phyloP scores from a whole-genome alignment of 176 grass and related monocot genomes.

The Alopecurus myosuroides region DNA sequence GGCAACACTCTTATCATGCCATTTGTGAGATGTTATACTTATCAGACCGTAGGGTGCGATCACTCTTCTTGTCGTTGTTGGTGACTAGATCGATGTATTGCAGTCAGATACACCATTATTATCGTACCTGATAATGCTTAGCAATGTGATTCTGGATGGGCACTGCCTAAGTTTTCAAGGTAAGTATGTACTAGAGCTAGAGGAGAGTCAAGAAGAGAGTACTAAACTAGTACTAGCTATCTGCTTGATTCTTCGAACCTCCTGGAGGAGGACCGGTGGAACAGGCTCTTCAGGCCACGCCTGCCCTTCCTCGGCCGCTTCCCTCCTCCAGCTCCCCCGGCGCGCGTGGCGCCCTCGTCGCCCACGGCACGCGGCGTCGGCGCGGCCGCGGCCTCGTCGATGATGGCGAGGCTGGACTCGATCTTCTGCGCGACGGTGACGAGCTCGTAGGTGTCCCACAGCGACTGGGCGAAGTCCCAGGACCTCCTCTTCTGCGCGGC shows the following conservation, averaged over 20 bases:
- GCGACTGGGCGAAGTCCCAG: constrained; percentile 68
- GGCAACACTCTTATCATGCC: not conserved
- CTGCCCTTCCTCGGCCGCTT: constrained; percentile 47
- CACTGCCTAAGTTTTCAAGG: not conserved
- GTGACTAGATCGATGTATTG: not conserved
- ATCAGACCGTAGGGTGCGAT: not conserved
- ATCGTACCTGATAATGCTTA: not conserved
- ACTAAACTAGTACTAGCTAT: not conserved
- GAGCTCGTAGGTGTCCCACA: constrained; percentile 91
- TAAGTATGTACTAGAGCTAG: not conserved
- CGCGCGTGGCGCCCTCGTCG: not conserved
- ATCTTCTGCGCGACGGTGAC: constrained; percentile 57
- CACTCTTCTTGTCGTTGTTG: not conserved
- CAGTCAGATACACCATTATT: not conserved
- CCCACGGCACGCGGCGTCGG: not conserved
- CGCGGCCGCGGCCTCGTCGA: constrained; percentile 2
- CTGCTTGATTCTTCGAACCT: not conserved
- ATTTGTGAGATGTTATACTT: not conserved
- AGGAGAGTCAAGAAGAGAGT: not conserved
- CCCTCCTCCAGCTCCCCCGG: not conserved
- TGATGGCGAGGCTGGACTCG: constrained; percentile 46
- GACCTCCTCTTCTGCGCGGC: not conserved
- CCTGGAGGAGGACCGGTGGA: constrained; percentile 38
- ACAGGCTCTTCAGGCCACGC: constrained; percentile 53
- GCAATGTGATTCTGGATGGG: not conserved